Base-by-base conservation (phyloP, 768 basidiomycete genomes). In the Tulasnella sp. region DNA sequence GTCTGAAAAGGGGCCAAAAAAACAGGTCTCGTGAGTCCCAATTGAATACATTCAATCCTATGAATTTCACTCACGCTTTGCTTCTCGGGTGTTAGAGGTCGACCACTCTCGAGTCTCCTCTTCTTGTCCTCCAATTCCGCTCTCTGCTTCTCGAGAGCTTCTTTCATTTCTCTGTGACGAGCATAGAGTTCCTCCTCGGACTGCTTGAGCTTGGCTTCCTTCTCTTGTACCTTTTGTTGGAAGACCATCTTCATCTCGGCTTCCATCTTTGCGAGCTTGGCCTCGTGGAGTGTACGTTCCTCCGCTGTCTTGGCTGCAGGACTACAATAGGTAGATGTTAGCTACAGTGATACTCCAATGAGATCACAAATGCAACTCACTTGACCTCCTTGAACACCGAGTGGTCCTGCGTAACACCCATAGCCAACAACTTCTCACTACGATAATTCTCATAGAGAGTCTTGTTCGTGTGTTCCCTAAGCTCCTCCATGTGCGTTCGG, bases 201-300 rank as follows among this genome's bases (percentile, higher is more conserved):
- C 67, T 98, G 95, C 72, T 96, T 96, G 65, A 99, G 76, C 69
- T 98, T 98, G 58, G 89, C 78, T 66, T 99, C 95, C 74, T 99
- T 98, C 67, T 99, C 95, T 65, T 91, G 89, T 49, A 99, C 95
- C 68, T 99, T 99, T 69, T 98, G 95, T 65, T 92, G 91, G 90
- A 99, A 99, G 60, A 99, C 95, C 88, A 93, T 90, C 79, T 96
- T 98, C 95, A 99, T 99, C 75, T 98, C 95, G 50, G 91, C 86
- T 71, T 99, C 95, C 83, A 96, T 96, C 80, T 99, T 99, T 50
- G 88, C 78, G 48, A 99, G 78, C 67, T 98, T 98, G 59, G 87
- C 85, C 69, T 99, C 93, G 69, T 99, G 93, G 63, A 96, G 67
- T 46, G 88, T 73, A 51, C 95, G 86, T 64, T 99, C 95, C 64